A percentile compares a stretch with the other conserved stretches of the same genome.
phyloP scores from a whole-genome alignment of 768 basidiomycete genomes.

The Rhodotorula taiwanensis region DNA sequence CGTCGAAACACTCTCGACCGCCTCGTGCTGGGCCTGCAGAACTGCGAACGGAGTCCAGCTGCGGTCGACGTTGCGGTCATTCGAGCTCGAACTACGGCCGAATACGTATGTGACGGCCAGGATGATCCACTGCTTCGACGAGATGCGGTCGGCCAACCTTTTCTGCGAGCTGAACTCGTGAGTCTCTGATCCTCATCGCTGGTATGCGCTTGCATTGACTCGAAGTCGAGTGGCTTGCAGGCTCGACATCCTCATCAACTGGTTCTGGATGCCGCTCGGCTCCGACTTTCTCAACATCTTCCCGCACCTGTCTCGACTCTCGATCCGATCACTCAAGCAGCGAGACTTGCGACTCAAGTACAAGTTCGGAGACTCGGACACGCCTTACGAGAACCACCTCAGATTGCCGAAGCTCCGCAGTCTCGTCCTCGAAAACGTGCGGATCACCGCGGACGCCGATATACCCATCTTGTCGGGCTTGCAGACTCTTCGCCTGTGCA shows the following conservation, averaged over 20 bases:
- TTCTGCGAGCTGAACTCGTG: conserved; percentile 5
- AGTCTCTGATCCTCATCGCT: background rate
- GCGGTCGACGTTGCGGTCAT: background rate
- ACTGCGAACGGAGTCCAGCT: no score
- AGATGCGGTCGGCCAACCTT: accelerated
- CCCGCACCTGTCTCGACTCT: background rate
- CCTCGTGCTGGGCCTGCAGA: no score
- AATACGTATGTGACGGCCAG: background rate
- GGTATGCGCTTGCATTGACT: accelerated
- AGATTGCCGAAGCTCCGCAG: background rate
- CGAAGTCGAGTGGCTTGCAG: no score
- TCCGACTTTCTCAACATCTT: background rate
- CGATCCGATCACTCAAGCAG: background rate
- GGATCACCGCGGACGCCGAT: background rate
- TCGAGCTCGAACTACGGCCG: background rate
- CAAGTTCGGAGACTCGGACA: background rate
- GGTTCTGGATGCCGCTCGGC: background rate
- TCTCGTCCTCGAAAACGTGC: background rate
- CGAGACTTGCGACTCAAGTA: no score
- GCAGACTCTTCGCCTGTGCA: background rate
- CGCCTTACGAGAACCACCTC: background rate
- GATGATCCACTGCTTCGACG: background rate
- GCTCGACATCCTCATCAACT: background rate
- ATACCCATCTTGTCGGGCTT: conserved; percentile 8
- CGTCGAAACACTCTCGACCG: no score